Percentiles rank a stretch among this genome's conserved stretches.
Evolutionary conservation across 2,329 filamentous ascomycete genomes (phyloP).

Genomic region (Talaromyces sp.): DNA sequence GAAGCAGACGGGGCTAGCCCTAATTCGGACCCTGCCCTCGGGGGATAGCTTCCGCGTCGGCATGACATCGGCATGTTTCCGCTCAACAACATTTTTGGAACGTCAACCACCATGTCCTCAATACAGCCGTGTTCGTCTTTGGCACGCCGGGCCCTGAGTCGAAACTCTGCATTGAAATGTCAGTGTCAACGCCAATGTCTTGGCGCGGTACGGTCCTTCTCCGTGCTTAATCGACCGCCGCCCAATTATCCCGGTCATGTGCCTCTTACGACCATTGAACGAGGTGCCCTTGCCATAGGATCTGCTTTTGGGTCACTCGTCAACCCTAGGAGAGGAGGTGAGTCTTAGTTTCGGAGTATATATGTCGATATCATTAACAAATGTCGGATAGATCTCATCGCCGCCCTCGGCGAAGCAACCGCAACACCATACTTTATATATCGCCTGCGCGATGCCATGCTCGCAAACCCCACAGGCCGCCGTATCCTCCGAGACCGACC

Average conservation of each 20-base stretch:
- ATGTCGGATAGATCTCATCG: slow-evolving; percentile 68
- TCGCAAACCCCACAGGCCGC: slow-evolving; percentile 72
- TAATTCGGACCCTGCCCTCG: background rate
- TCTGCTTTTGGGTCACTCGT: slow-evolving; percentile 57
- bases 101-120: background rate
- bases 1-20: background rate
- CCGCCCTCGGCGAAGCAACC: slow-evolving; percentile 87
- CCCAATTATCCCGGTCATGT: slow-evolving; percentile 92
- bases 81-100: background rate
- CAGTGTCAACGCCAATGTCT: background rate
- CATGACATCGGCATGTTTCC: background rate
- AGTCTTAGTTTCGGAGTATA: background rate
- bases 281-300: slow-evolving; percentile 60
- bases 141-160: background rate
- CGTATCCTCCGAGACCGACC: slow-evolving; percentile 87
- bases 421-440: slow-evolving; percentile 93
- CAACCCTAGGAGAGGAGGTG: slow-evolving; percentile 75
- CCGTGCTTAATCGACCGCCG: slow-evolving; percentile 73
- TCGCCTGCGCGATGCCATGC: slow-evolving; percentile 87
- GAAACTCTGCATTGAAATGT: background rate
- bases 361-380: background rate
- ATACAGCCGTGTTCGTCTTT: background rate
- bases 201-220: slow-evolving; percentile 52
- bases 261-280: slow-evolving; percentile 73
- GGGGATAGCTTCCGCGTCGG: background rate